phyloP scores from a whole-genome alignment of 805 yeast species.

The Starmerella apicola region DNA sequence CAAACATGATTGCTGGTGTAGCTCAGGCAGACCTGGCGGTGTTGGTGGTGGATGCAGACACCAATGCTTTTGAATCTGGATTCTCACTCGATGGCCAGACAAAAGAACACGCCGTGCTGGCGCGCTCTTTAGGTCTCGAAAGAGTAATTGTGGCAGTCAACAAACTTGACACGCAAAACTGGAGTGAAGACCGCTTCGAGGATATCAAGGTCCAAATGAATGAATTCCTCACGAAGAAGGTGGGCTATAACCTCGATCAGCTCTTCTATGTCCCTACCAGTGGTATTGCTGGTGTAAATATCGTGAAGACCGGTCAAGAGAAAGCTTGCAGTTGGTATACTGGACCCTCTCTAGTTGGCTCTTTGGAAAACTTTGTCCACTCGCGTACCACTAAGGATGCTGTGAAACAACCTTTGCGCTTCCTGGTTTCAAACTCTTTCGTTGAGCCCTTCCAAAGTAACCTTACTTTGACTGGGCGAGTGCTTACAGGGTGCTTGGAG shows the following conservation, averaged over 20 bases:
- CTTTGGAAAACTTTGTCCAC: constrained; percentile 24
- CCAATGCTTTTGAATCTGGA: constrained; percentile 61
- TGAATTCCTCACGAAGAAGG: constrained; percentile 39
- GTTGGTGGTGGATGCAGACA: constrained; percentile 53
- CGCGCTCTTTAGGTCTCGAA: constrained; percentile 54
- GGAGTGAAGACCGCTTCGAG: constrained; percentile 43
- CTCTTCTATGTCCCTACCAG: constrained; percentile 53
- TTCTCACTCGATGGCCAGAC: constrained; percentile 61
- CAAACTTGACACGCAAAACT: constrained; percentile 53
- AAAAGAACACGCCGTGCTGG: constrained; percentile 62
- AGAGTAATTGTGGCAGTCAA: constrained; percentile 51
- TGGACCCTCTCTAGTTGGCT: constrained; percentile 33
- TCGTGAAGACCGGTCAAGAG: constrained; percentile 34
- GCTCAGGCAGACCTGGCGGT: constrained; percentile 67
- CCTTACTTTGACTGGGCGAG: constrained; percentile 48
- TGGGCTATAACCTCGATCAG: constrained; percentile 35
- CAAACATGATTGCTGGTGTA: constrained; percentile 77
- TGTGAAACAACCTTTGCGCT: constrained; percentile 31
- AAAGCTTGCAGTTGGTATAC: constrained; percentile 33
- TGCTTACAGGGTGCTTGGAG: constrained; percentile 56
- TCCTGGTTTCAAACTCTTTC: constrained; percentile 53
- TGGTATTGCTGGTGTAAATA: constrained; percentile 57
- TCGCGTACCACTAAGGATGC: constrained; percentile 12
- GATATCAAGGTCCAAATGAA: constrained; percentile 39
- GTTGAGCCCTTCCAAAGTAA: constrained; percentile 38